A percentile compares a stretch with the other conserved stretches of the same genome.
Conservation (phyloP, 1,139 yeast species). For the Kodamaea sp. region DNA sequence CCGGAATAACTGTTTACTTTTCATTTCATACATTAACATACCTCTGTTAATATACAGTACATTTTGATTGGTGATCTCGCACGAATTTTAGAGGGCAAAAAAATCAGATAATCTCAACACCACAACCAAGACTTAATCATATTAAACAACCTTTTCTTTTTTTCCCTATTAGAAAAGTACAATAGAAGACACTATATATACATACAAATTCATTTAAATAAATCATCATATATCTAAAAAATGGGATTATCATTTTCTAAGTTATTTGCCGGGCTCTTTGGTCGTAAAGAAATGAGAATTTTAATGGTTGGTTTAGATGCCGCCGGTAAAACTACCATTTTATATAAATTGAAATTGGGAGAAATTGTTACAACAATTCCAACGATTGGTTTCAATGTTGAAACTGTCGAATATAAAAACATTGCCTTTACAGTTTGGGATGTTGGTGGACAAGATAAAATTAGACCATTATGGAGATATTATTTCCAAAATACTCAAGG, state of each 20-base stretch:
- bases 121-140: not conserved
- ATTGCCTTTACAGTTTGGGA: conserved; percentile 95
- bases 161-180: not conserved
- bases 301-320: conserved; percentile 94
- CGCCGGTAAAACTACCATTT: conserved; percentile 89
- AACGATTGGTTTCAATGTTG: conserved; percentile 92
- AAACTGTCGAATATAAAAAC: conserved; percentile 92
- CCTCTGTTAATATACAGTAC: too few species aligned
- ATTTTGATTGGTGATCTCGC: too few species aligned
- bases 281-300: conserved; percentile 83
- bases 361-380: conserved; percentile 93
- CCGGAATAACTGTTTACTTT: too few species aligned
- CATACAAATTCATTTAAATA: not conserved
- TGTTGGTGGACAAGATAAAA: conserved; percentile 97
- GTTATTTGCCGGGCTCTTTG: conserved; percentile 81
- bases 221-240: conserved; percentile 3
- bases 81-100: too few species aligned
- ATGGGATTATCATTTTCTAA: conserved; percentile 91
- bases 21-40: too few species aligned
- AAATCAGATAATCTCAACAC: not conserved
- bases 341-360: conserved; percentile 85
- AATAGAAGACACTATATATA: not conserved
- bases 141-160: not conserved
- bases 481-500: conserved; percentile 94
- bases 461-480: conserved; percentile 94